Percentiles rank a stretch among this genome's conserved stretches.
Conservation (phyloP, 192 early-diverging fungal species). For the Backusella morwellensis region DNA sequence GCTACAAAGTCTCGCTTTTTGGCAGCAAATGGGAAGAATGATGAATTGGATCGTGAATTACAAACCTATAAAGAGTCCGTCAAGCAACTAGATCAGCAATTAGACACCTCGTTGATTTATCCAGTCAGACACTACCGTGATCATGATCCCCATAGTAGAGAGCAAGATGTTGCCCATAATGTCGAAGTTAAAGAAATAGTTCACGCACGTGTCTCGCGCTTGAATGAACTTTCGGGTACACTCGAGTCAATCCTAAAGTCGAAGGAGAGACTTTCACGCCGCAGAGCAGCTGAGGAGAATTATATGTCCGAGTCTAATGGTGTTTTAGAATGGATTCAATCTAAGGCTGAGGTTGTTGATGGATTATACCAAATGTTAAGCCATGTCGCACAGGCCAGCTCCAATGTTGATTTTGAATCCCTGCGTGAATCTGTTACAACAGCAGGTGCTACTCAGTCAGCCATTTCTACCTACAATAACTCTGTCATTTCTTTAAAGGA, state of each 20-base stretch:
- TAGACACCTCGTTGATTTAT: neutral
- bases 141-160: neutral
- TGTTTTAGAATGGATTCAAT: constrained; percentile 23
- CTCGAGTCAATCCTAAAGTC: constrained; percentile 22
- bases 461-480: constrained; percentile 7
- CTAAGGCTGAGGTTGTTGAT: neutral
- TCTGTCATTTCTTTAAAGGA: constrained; percentile 19
- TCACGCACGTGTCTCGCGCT: neutral
- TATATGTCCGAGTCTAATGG: constrained; percentile 18
- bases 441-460: constrained; percentile 11
- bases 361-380: neutral
- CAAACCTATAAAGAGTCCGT: neutral
- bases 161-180: constrained; percentile 16
- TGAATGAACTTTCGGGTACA: constrained; percentile 20
- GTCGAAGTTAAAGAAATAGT: constrained; percentile 9
- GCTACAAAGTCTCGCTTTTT: constrained; percentile 13
- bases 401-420: neutral
- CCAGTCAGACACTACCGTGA: constrained; percentile 2
- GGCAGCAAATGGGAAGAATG: neutral
- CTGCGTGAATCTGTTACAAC: neutral
- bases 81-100: neutral
- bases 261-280: constrained; percentile 24
- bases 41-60: neutral
- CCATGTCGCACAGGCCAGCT: neutral
- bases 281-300: constrained; percentile 13